A percentile compares a stretch with the other conserved stretches of the same genome.
Evolutionary conservation across 257 asterid species (phyloP).

Genomic region (Coffea eugenioides): DNA sequence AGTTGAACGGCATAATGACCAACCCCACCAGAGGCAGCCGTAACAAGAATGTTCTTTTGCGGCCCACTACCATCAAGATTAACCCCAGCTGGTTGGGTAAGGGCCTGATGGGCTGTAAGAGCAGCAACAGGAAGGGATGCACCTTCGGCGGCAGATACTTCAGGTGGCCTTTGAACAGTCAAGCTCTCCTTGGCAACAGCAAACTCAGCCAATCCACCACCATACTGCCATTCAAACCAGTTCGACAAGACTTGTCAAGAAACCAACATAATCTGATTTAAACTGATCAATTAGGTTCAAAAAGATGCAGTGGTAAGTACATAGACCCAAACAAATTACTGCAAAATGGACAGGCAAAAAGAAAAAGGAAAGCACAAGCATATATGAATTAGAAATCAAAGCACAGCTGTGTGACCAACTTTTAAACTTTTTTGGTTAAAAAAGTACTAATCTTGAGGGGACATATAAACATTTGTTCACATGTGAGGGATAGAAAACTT

Average conservation of each 20-base stretch:
- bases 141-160: conserved; percentile 57
- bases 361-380: not conserved
- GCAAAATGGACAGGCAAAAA: not conserved
- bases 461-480: not conserved
- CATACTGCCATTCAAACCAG: conserved; percentile 31
- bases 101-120: conserved; percentile 51
- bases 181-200: conserved; percentile 50
- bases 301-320: not conserved
- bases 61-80: conserved; percentile 45
- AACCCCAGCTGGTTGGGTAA: conserved; percentile 40
- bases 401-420: not conserved
- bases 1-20: conserved; percentile 75
- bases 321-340: not conserved
- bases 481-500: not conserved
- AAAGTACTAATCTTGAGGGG: not conserved
- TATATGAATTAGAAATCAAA: not conserved
- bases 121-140: conserved; percentile 64
- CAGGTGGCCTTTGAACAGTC: conserved; percentile 45
- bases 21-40: conserved; percentile 76
- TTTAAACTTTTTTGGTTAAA: not conserved
- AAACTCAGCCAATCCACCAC: conserved; percentile 72
- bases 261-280: not conserved
- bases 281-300: not conserved
- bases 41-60: conserved; percentile 52
- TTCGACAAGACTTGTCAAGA: not conserved